These are phyloP conservation scores for Pochonia chlamydosporia DNA, from an alignment of 2,329 filamentous ascomycete genomes.

Conservation along the genomic window DNA sequence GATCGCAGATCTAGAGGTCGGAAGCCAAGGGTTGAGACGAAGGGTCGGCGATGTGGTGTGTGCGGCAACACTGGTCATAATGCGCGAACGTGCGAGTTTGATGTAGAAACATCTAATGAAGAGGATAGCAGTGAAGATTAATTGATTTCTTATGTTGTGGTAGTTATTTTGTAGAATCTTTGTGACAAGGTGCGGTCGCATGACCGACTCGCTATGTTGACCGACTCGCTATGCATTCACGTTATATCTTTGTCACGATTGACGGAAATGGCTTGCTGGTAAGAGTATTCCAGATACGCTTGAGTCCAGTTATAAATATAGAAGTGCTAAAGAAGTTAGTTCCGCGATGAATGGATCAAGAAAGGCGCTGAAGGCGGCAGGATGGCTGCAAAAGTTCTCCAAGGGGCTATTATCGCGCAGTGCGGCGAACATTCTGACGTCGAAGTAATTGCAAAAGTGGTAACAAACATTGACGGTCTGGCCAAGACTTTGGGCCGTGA, in stretches of 20 bases:
- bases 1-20: too few relatives aligned
- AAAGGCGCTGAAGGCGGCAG: constrained; percentile 52
- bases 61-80: too few relatives aligned
- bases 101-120: too few relatives aligned
- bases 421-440: constrained; percentile 39
- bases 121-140: too few relatives aligned
- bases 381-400: constrained; percentile 44
- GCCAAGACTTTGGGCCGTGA: constrained; percentile 42
- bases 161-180: too few relatives aligned
- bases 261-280: constrained; percentile 58
- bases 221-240: too few relatives aligned
- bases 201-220: too few relatives aligned
- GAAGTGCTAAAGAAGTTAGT: constrained; percentile 36
- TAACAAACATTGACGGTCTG: constrained; percentile 48
- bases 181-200: too few relatives aligned
- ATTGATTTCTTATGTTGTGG: too few relatives aligned
- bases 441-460: constrained; percentile 51
- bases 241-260: constrained; percentile 54
- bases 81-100: too few relatives aligned
- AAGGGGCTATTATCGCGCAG: constrained; percentile 39
- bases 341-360: constrained; percentile 48
- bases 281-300: constrained; percentile 30
- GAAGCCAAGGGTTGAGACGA: too few relatives aligned
- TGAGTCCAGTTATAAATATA: background rate
- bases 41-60: too few relatives aligned